Evolutionary conservation across 352 stramenopile genomes (phyloP).

Genomic region (Pythium grandisporangium): DNA sequence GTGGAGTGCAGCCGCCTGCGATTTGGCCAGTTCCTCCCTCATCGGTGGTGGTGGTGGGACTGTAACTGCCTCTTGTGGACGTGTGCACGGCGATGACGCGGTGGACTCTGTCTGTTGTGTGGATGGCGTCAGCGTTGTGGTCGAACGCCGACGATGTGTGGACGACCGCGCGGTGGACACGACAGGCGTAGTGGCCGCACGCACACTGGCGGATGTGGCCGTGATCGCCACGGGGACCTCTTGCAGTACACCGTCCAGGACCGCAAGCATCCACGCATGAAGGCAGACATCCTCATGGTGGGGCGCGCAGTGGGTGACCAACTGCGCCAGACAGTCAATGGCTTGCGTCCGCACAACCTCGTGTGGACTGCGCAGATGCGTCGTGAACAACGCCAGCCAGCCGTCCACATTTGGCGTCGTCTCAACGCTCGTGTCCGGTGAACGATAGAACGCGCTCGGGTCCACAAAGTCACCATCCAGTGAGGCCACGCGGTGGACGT

Average conservation of each 20-base stretch:
- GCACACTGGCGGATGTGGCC: slow-evolving; percentile 38
- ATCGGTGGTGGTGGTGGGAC: too few relatives aligned
- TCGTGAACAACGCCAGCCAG: slow-evolving; percentile 74
- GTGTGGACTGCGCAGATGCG: slow-evolving; percentile 43
- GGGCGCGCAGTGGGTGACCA: slow-evolving; percentile 27
- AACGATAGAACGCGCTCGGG: too few relatives aligned
- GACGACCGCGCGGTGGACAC: too few relatives aligned
- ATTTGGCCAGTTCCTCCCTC: too few relatives aligned
- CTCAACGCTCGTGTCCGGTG: slow-evolving; percentile 25
- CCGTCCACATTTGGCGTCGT: slow-evolving; percentile 53
- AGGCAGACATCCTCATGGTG: slow-evolving; percentile 43
- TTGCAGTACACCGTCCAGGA: slow-evolving; percentile 55
- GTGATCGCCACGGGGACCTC: slow-evolving; percentile 39
- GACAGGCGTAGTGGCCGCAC: slow-evolving; percentile 50
- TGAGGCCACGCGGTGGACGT: too few relatives aligned
- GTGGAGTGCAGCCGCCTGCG: slow-evolving; percentile 46
- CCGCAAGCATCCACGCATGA: slow-evolving; percentile 68
- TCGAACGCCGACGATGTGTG: too few relatives aligned
- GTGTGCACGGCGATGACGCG: slow-evolving; percentile 24
- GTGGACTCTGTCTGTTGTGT: slow-evolving; percentile 11
- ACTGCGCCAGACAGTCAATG: slow-evolving; percentile 45
- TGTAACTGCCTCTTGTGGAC: too few relatives aligned
- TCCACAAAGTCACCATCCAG: too few relatives aligned
- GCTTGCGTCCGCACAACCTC: slow-evolving; percentile 34
- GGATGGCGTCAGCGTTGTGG: too few relatives aligned